phyloP scores from a whole-genome alignment of 1,284 basidiomycete species.

The Marasmius tenuissimus region DNA sequence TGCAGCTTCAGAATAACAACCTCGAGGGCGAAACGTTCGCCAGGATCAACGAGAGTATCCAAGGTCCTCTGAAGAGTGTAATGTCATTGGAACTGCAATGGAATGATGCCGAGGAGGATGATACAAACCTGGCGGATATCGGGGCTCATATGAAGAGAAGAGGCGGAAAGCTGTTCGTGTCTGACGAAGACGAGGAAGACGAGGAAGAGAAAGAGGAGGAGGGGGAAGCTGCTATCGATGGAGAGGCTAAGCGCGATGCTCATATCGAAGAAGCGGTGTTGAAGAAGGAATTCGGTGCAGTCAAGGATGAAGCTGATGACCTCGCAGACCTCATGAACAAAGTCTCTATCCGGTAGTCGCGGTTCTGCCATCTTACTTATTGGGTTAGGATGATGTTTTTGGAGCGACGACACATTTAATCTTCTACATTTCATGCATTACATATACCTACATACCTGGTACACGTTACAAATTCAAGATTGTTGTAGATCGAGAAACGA shows the following conservation, averaged over 20 bases:
- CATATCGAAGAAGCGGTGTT: constrained; percentile 22
- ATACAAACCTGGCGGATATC: constrained; percentile 70
- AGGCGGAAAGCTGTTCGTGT: constrained; percentile 57
- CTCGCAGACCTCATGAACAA: constrained; percentile 64
- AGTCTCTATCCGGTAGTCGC: constrained; percentile 38
- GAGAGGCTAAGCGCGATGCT: constrained; percentile 30
- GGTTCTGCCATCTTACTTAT: not conserved
- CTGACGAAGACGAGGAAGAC: constrained; percentile 79
- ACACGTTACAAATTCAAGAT: not conserved
- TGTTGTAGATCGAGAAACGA: not conserved
- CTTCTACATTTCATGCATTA: not conserved
- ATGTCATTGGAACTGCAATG: constrained; percentile 82
- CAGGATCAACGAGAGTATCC: constrained; percentile 68
- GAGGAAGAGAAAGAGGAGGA: constrained; percentile 71
- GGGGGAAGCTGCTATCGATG: constrained; percentile 32
- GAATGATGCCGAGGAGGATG: constrained; percentile 84
- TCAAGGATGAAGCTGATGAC: constrained; percentile 44
- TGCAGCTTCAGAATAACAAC: constrained; percentile 91
- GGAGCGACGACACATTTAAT: not conserved
- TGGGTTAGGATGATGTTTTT: not conserved
- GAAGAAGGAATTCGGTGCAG: constrained; percentile 10
- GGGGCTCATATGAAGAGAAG: constrained; percentile 67
- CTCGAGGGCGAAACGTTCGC: constrained; percentile 72
- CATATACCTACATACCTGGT: no score
- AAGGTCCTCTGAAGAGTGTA: constrained; percentile 56